Conservation (phyloP, 2,329 filamentous ascomycete species). For the Pseudocercospora fijiensis region DNA sequence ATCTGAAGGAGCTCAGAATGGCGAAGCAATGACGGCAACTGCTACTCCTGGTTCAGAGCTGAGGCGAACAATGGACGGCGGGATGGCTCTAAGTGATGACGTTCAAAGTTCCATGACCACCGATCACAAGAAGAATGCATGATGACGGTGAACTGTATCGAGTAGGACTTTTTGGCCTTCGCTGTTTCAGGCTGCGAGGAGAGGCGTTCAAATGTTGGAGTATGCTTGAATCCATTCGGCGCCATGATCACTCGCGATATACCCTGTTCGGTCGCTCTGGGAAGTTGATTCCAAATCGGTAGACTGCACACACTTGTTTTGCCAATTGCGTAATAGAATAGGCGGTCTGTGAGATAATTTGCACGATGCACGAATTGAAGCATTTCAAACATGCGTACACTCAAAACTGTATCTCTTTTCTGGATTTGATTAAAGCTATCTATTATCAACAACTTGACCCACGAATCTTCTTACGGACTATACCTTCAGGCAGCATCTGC, state of each 20-base stretch:
- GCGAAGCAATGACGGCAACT: slow-evolving; percentile 4
- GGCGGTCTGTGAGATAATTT: neutral
- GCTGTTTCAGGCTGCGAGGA: neutral
- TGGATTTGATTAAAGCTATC: neutral
- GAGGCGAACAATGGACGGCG: slow-evolving; percentile 13
- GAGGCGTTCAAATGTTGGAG: neutral
- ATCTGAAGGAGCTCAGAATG: slow-evolving; percentile 5
- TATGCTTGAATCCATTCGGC: neutral
- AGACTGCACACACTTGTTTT: neutral
- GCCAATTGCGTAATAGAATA: neutral
- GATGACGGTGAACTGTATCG: neutral
- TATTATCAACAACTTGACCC: neutral
- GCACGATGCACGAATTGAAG: neutral
- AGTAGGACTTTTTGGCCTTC: slow-evolving; percentile 1
- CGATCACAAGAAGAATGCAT: slow-evolving; percentile 17
- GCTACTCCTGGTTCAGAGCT: slow-evolving; percentile 16
- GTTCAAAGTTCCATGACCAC: neutral
- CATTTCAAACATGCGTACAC: neutral
- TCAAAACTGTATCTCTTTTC: neutral
- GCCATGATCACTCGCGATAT: neutral
- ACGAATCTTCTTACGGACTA: neutral
- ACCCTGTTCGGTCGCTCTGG: neutral
- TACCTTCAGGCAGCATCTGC: neutral
- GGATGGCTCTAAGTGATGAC: slow-evolving; percentile 1
- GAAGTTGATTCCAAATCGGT: neutral